phyloP scores from a whole-genome alignment of 1,284 basidiomycete genomes.

The Wolfiporia cocos region DNA sequence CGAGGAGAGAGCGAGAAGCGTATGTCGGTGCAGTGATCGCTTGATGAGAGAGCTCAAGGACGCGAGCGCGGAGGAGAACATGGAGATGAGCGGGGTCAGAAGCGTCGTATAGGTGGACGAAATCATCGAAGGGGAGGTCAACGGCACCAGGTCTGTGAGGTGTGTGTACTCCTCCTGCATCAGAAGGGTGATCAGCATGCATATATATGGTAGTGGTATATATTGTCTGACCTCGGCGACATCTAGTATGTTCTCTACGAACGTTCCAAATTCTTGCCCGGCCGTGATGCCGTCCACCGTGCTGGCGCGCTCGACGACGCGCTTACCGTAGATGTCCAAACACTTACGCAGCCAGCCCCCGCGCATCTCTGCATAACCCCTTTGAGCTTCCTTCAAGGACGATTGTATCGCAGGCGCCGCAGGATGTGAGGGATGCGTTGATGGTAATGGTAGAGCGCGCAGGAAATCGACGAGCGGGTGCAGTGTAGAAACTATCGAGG shows the following conservation, averaged over 20 bases:
- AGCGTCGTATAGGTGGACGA: conserved; percentile 54
- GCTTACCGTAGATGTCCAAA: conserved; percentile 60
- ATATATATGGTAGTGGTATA: background rate
- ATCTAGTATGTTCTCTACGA: conserved; percentile 54
- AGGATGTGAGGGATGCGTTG: conserved; percentile 75
- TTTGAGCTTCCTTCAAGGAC: conserved; percentile 68
- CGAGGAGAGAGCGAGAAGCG: conserved; percentile 71
- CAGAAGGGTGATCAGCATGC: background rate
- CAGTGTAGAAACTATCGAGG: conserved; percentile 45
- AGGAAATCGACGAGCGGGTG: conserved; percentile 61
- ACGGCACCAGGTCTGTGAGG: conserved; percentile 53
- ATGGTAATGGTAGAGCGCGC: conserved; percentile 62
- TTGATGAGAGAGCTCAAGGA: conserved; percentile 68
- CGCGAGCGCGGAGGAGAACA: conserved; percentile 57
- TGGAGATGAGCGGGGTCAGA: conserved; percentile 52
- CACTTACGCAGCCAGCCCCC: conserved; percentile 70
- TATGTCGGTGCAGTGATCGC: conserved; percentile 77
- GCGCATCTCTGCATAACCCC: conserved; percentile 79
- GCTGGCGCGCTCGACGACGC: conserved; percentile 61
- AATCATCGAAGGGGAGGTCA: conserved; percentile 41
- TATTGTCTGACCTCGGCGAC: conserved; percentile 51
- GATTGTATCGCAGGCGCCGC: conserved; percentile 56
- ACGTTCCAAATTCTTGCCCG: conserved; percentile 63
- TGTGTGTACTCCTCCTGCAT: conserved; percentile 56
- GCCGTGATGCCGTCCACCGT: conserved; percentile 54